These are phyloP conservation scores for Gautieria morchelliformis DNA, from an alignment of 768 basidiomycete genomes.

Conservation along the genomic window DNA sequence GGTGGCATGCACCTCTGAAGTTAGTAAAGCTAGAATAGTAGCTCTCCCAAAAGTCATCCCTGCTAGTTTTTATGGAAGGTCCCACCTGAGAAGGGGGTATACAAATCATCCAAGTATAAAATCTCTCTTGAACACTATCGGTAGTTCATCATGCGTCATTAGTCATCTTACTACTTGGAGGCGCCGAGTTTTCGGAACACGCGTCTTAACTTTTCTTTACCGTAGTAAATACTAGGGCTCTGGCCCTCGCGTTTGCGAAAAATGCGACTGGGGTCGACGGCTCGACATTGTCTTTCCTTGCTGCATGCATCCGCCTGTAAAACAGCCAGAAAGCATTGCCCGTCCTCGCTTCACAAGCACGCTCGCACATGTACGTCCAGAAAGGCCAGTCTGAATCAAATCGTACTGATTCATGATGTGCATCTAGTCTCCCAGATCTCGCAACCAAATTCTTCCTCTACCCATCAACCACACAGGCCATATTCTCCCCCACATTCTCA, in stretches of 20 bases:
- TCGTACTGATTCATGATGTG: not conserved
- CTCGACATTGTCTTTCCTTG: not conserved
- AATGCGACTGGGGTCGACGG: not conserved
- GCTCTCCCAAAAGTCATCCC: no score
- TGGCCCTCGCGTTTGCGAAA: not conserved
- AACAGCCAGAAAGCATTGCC: not conserved
- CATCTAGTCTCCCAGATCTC: not conserved
- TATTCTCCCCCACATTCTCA: not conserved
- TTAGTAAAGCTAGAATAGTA: no score
- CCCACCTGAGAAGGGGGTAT: no score
- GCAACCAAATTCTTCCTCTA: not conserved
- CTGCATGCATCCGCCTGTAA: not conserved
- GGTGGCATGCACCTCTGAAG: no score
- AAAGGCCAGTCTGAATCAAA: not conserved
- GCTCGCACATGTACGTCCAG: not conserved
- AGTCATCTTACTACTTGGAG: no score
- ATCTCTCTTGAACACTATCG: no score
- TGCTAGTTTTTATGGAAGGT: no score
- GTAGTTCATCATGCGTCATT: no score
- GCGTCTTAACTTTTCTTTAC: not conserved
- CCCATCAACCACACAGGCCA: not conserved
- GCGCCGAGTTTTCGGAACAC: not conserved
- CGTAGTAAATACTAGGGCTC: no score
- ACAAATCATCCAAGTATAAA: no score
- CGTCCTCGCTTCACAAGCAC: not conserved